Evolutionary conservation across 257 asterid genomes (phyloP).

Genomic region (Verbascum thapsus): DNA sequence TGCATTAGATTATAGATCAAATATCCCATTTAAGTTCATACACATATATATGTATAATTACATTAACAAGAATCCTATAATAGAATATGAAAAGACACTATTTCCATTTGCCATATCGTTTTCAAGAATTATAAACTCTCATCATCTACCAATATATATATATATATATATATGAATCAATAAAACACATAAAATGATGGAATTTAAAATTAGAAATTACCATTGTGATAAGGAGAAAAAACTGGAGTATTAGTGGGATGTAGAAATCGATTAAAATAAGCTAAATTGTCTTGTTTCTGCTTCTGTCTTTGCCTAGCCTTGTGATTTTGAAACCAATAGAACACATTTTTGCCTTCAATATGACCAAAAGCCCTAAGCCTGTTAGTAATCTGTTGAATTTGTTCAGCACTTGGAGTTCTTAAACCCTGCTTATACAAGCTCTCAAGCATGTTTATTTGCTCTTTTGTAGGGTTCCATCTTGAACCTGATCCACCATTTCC

Average conservation of each 20-base stretch:
- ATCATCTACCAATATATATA: not conserved
- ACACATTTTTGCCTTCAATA: conserved; percentile 86
- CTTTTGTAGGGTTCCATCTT: conserved; percentile 90
- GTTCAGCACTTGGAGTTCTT: conserved; percentile 81
- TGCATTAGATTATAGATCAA: too few species aligned
- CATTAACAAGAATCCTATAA: not conserved
- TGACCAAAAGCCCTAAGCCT: conserved; percentile 66
- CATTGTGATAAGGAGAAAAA: conserved; percentile 47
- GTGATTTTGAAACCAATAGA: conserved; percentile 92
- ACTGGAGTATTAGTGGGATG: conserved; percentile 35
- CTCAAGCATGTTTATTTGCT: conserved; percentile 82
- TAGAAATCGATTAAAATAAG: conserved; percentile 49
- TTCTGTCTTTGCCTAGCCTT: conserved; percentile 94
- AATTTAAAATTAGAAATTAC: conserved; percentile 31
- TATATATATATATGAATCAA: too few species aligned
- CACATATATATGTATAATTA: too few species aligned
- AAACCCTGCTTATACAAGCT: conserved; percentile 67
- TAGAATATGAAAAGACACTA: conserved; percentile 27
- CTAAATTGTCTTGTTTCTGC: conserved; percentile 57
- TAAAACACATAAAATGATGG: too few species aligned
- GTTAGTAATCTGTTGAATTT: conserved; percentile 70
- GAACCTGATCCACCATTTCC: conserved; percentile 47
- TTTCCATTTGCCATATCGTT: not conserved
- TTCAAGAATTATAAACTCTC: conserved; percentile 1
- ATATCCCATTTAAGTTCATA: too few species aligned